These are phyloP conservation scores for Kalmusia sp. DNA, from an alignment of 2,329 filamentous ascomycete genomes.

Conservation along the genomic window DNA sequence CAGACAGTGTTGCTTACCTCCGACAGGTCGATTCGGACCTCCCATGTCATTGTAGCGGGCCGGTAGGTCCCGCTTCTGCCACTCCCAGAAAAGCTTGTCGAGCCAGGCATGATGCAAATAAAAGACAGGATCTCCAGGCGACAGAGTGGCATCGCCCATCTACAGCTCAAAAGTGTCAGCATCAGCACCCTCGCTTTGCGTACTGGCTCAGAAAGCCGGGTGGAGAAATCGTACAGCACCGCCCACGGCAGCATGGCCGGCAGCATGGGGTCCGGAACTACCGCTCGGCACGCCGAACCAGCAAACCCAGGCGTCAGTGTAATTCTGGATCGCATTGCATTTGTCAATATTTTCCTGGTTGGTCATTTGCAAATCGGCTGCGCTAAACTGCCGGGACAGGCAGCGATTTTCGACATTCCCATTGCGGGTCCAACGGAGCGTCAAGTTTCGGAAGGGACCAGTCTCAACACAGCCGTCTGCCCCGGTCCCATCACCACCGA, in stretches of 20 bases:
- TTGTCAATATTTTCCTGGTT: constrained; percentile 3
- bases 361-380: background rate
- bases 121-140: constrained; percentile 36
- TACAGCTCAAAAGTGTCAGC: no score
- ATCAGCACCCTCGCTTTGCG: no score
- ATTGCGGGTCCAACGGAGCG: background rate
- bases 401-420: background rate
- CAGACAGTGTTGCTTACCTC: no score
- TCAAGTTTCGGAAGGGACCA: background rate
- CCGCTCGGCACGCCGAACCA: background rate
- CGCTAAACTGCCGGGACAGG: background rate
- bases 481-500: background rate
- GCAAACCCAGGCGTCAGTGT: constrained; percentile 9
- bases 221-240: background rate
- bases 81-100: constrained; percentile 54
- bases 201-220: background rate
- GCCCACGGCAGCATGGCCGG: constrained; percentile 7
- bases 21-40: constrained; percentile 10
- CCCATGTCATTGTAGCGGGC: constrained; percentile 11
- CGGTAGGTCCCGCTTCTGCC: constrained; percentile 48
- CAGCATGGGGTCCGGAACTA: constrained; percentile 3
- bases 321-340: constrained; percentile 1
- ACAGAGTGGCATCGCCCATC: background rate
- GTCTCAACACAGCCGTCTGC: background rate
- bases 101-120: constrained; percentile 51